Evolutionary conservation across 495 filamentous ascomycete species (phyloP).

Genomic region (Aspergillus heteromorphus): DNA sequence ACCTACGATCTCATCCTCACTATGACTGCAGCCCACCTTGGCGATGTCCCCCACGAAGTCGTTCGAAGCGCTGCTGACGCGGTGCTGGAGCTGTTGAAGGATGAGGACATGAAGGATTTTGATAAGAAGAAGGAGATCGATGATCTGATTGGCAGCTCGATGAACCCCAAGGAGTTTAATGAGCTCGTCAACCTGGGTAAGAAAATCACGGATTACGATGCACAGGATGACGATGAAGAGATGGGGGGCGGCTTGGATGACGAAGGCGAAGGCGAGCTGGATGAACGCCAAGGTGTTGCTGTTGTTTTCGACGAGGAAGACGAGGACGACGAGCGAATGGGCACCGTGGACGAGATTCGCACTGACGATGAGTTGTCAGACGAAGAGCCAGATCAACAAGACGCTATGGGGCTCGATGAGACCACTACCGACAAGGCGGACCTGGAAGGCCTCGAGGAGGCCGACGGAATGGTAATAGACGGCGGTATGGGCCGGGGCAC

Average conservation of each 20-base stretch:
- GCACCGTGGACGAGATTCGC: constrained; percentile 70
- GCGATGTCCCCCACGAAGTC: constrained; percentile 87
- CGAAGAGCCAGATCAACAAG: constrained; percentile 52
- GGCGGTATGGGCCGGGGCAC: constrained; percentile 42
- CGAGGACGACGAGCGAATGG: constrained; percentile 76
- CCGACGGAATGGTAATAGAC: constrained; percentile 78
- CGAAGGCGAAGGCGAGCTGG: constrained; percentile 67
- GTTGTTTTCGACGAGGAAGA: constrained; percentile 96
- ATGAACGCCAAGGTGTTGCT: constrained; percentile 92
- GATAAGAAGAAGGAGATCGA: constrained; percentile 98
- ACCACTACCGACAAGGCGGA: constrained; percentile 43
- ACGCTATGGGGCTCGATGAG: constrained; percentile 43
- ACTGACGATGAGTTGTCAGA: constrained; percentile 71
- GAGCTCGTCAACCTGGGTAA: constrained; percentile 95
- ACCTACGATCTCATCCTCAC: constrained; percentile 96
- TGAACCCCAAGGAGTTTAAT: constrained; percentile 90
- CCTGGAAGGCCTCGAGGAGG: constrained; percentile 39
- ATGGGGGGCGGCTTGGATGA: constrained; percentile 61
- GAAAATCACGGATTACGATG: constrained; percentile 98
- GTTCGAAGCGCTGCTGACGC: constrained; percentile 95
- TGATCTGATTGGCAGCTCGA: constrained; percentile 75
- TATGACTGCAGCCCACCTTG: constrained; percentile 79
- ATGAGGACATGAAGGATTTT: constrained; percentile 93
- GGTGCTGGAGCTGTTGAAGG: constrained; percentile 83
- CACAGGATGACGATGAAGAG: constrained; percentile 91